phyloP scores from a whole-genome alignment of 2,329 filamentous ascomycete species.

The Microdochium bolleyi region DNA sequence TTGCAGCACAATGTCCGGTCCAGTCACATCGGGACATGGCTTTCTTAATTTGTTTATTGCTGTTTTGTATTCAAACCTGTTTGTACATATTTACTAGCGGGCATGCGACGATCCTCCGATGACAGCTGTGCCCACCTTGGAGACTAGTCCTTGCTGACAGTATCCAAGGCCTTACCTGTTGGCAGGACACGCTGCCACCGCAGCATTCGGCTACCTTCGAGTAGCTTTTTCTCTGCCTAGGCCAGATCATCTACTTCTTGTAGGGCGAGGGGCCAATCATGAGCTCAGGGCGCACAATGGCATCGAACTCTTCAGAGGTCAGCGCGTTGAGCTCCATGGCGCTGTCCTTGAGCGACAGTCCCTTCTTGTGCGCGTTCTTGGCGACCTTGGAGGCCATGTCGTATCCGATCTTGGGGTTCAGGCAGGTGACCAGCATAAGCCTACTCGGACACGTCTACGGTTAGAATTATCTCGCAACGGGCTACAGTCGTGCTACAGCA shows the following conservation, averaged over 20 bases:
- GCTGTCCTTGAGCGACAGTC: conserved; percentile 83
- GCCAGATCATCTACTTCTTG: conserved; percentile 31
- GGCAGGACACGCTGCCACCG: too few species aligned
- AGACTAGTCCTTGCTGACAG: too few species aligned
- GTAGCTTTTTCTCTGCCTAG: not conserved
- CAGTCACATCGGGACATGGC: too few species aligned
- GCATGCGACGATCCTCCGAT: too few species aligned
- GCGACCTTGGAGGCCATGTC: conserved; percentile 96
- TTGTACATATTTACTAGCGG: too few species aligned
- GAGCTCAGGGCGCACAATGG: conserved; percentile 82
- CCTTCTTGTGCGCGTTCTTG: conserved; percentile 99
- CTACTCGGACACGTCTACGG: conserved; percentile 32
- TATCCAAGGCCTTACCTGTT: too few species aligned
- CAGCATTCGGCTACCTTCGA: too few species aligned
- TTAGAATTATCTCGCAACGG: not conserved
- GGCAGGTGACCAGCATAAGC: conserved; percentile 95
- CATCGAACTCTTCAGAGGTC: conserved; percentile 83
- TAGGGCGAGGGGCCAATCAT: conserved; percentile 79
- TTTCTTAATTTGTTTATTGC: too few species aligned
- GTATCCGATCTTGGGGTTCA: conserved; percentile 96
- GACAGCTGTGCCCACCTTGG: too few species aligned
- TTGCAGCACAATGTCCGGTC: too few species aligned
- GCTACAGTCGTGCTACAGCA: not conserved
- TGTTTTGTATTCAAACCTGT: too few species aligned
- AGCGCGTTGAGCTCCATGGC: conserved; percentile 89